Conservation (phyloP, 805 yeast genomes). For the Cyberlindnera subsufficiens region DNA sequence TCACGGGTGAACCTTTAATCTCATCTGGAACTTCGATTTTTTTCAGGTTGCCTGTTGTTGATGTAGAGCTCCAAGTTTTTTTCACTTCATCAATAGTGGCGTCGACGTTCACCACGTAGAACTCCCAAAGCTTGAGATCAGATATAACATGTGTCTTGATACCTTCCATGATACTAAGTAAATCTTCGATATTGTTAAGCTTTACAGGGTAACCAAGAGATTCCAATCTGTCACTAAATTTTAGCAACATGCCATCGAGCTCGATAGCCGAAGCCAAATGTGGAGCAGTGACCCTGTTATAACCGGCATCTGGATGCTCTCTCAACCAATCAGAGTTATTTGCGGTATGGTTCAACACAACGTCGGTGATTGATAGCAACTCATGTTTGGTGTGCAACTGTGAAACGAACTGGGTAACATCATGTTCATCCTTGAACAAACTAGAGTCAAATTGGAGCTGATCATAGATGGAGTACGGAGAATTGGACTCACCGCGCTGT, state of each 20-base stretch:
- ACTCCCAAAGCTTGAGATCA: conserved; percentile 78
- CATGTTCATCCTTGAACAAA: conserved; percentile 48
- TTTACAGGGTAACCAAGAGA: conserved; percentile 57
- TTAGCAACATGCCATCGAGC: conserved; percentile 62
- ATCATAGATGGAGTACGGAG: conserved; percentile 89
- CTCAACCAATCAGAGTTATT: conserved; percentile 81
- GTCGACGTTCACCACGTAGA: conserved; percentile 62
- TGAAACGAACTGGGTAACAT: conserved; percentile 47
- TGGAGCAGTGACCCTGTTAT: conserved; percentile 82
- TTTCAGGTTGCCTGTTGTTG: conserved; percentile 9
- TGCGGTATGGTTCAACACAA: conserved; percentile 94
- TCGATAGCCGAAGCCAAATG: conserved; percentile 82
- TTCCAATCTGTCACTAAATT: conserved; percentile 55
- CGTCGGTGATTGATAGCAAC: conserved; percentile 79
- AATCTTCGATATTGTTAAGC: conserved; percentile 45
- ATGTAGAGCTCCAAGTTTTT: conserved; percentile 27
- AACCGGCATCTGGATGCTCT: conserved; percentile 88
- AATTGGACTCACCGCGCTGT: conserved; percentile 80
- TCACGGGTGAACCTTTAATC: conserved; percentile 31
- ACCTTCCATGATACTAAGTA: conserved; percentile 59
- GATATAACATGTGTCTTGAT: conserved; percentile 63
- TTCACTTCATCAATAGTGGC: conserved; percentile 34
- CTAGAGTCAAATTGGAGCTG: conserved; percentile 72
- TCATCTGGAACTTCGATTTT: conserved; percentile 41
- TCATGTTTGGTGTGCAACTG: conserved; percentile 47